Base-by-base conservation (phyloP, 495 filamentous ascomycete species). In the Podospora comata region DNA sequence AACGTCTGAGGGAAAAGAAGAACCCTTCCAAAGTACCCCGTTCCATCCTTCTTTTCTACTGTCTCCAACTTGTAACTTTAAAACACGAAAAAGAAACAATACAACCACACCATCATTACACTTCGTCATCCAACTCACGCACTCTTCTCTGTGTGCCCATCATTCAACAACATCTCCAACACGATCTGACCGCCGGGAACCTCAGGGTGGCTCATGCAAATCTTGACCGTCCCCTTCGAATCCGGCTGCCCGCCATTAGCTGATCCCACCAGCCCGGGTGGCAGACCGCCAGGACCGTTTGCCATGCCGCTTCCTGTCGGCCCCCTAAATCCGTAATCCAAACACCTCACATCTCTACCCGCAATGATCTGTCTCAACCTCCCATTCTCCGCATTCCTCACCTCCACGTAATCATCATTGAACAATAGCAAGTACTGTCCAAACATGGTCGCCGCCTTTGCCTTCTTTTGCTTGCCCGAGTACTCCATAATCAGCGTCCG, bases 401-500 rank as follows among this genome's bases (percentile, higher is more conserved):
- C 91, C 77, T 99, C 95, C 66, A 98, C 92, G 71, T 97, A 99
- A 72, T 93, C 90, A 11, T 85, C 84, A 77, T 96, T 93, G 71
- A 97, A 94, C 32, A 95, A 85, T 60, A 96, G 79, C 5, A 96
- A 84, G 58, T 94, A 92, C 28, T 92, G 85, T 18, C 90, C 92
- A 67, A 93, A 92, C 76, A 98, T 86, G 66, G 91, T 93, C 2
- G 85, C 85, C 3, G 81, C 82, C 63, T 82, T 83, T 9, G 94
- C 95, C 64, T 89, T 89, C 75, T 90, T 89, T 26, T 92, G 91
- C 72, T 90, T 92, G 65, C 96, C 96, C 4, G 97, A 93, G 78
- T 97, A 98, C 73, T 97, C 92, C 92, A 98, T 96, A 67, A 99
- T 91, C 66, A 98, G 92, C 48, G 88, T 90, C 59, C 95, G 89